phyloP scores from a whole-genome alignment of 768 basidiomycete genomes.

The Amanita jacksonii region DNA sequence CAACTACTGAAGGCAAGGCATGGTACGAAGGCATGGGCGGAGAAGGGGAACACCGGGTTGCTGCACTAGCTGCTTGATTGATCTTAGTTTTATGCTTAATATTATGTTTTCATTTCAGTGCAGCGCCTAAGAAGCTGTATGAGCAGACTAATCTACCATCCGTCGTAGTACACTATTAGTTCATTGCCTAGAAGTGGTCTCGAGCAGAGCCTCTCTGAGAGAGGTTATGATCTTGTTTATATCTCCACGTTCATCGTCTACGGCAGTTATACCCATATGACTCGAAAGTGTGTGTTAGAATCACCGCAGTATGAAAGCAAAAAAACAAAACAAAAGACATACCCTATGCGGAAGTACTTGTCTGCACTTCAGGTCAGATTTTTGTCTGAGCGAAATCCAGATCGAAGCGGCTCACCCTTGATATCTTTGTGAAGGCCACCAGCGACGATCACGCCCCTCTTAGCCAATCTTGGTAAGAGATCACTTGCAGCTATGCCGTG shows the following conservation, averaged over 20 bases:
- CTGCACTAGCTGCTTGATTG: background rate
- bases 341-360: constrained; percentile 90
- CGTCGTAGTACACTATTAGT: background rate
- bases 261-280: constrained; percentile 88
- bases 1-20: constrained; percentile 71
- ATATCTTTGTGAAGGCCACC: constrained; percentile 80
- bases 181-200: constrained; percentile 19
- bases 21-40: constrained; percentile 88
- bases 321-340: no score
- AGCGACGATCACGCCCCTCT: constrained; percentile 72
- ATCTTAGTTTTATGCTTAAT: background rate
- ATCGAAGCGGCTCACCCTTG: constrained; percentile 45
- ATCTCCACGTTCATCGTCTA: constrained; percentile 62
- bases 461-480: constrained; percentile 62
- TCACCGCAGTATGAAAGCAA: no score
- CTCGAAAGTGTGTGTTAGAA: no score
- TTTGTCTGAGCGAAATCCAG: no score
- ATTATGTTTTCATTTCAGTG: no score
- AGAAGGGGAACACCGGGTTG: constrained; percentile 38
- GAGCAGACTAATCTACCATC: background rate
- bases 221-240: constrained; percentile 61
- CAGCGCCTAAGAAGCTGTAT: no score
- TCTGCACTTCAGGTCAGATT: constrained; percentile 34
- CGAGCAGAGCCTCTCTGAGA: constrained; percentile 47
- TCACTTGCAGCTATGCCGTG: constrained; percentile 70